Evolutionary conservation across 768 basidiomycete species (phyloP).

Genomic region (Rhodocollybia butyracea): DNA sequence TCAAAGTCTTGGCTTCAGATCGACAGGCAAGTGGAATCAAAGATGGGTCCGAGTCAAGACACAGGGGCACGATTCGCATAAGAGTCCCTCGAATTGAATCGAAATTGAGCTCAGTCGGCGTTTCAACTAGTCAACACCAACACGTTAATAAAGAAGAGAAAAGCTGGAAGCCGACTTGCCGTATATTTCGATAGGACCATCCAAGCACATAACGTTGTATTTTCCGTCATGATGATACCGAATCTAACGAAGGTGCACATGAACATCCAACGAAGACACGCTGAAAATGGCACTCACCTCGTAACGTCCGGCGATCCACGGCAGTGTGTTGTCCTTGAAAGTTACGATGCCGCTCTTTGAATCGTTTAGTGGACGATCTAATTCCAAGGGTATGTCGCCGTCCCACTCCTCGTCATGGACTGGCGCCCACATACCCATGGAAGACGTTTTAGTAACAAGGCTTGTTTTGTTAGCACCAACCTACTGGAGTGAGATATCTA

Average conservation of each 20-base stretch:
- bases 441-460: constrained; percentile 79
- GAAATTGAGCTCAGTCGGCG: constrained; percentile 63
- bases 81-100: constrained; percentile 62
- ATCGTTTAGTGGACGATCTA: constrained; percentile 31
- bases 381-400: constrained; percentile 68
- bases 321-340: constrained; percentile 77
- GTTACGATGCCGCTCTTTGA: constrained; percentile 61
- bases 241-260: constrained; percentile 37
- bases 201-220: constrained; percentile 89
- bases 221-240: constrained; percentile 97
- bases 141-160: background rate
- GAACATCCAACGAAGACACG: background rate
- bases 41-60: constrained; percentile 82
- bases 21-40: constrained; percentile 73
- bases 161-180: constrained; percentile 45
- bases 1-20: constrained; percentile 24
- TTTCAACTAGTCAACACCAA: constrained; percentile 51
- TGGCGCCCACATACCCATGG: constrained; percentile 90
- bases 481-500: too few relatives aligned
- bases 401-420: constrained; percentile 93
- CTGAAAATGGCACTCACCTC: constrained; percentile 72
- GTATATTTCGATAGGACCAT: constrained; percentile 85
- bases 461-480: constrained; percentile 85
- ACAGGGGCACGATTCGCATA: constrained; percentile 76
- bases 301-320: constrained; percentile 84